Evolutionary conservation across 192 early-diverging fungal genomes (phyloP).

Genomic region (Coemansia sp.): DNA sequence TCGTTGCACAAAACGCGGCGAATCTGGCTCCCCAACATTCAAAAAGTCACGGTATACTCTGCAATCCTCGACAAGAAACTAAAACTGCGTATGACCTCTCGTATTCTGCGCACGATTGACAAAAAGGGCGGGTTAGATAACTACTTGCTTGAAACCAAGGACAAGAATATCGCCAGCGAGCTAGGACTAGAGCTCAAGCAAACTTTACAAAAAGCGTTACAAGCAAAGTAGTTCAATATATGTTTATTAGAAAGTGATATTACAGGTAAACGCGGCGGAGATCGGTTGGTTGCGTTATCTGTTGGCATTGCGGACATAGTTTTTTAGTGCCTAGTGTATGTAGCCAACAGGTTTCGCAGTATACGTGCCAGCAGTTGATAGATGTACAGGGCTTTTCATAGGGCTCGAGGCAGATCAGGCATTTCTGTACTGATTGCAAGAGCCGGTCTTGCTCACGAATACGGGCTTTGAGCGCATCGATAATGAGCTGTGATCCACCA

Average conservation of each 20-base stretch:
- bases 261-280: slow-evolving; percentile 82
- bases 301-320: slow-evolving; percentile 89
- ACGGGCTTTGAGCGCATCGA: slow-evolving; percentile 78
- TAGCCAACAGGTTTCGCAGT: slow-evolving; percentile 90
- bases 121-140: slow-evolving; percentile 83
- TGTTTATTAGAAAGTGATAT: slow-evolving; percentile 13
- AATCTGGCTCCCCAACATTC: slow-evolving; percentile 79
- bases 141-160: slow-evolving; percentile 71
- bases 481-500: slow-evolving; percentile 63
- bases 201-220: slow-evolving; percentile 26
- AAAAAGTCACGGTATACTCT: slow-evolving; percentile 69
- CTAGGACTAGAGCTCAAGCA: slow-evolving; percentile 64
- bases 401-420: slow-evolving; percentile 80
- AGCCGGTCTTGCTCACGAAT: slow-evolving; percentile 68
- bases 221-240: neutral
- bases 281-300: slow-evolving; percentile 82
- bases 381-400: slow-evolving; percentile 76
- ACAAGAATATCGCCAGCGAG: slow-evolving; percentile 66
- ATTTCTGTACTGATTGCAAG: slow-evolving; percentile 60
- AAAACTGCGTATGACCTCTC: slow-evolving; percentile 67
- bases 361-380: slow-evolving; percentile 91
- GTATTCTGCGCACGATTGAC: slow-evolving; percentile 76
- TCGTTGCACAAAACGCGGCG: slow-evolving; percentile 78
- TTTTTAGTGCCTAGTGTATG: slow-evolving; percentile 83
- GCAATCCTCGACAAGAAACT: slow-evolving; percentile 62